phyloP scores from a whole-genome alignment of 305 asterid species.

The Solanum hybrid region DNA sequence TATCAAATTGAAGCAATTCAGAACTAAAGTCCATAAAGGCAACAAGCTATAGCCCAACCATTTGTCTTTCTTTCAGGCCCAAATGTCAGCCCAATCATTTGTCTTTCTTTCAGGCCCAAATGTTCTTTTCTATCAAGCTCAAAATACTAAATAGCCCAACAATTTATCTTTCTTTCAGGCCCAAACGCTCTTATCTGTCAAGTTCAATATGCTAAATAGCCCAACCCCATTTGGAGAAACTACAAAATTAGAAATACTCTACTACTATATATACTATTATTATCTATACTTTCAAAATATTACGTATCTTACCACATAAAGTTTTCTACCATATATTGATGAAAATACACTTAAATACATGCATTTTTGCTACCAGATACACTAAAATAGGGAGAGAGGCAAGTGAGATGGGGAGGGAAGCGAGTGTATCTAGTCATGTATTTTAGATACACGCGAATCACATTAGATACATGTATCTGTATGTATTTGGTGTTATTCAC shows the following conservation, averaged over 20 bases:
- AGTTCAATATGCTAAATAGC: neutral
- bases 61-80: neutral
- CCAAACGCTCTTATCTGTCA: neutral
- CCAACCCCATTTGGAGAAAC: neutral
- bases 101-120: neutral
- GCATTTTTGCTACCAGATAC: neutral
- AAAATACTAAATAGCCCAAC: neutral
- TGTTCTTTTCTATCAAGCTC: neutral
- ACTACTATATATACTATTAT: neutral
- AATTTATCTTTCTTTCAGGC: neutral
- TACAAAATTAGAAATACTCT: neutral
- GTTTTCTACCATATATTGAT: neutral
- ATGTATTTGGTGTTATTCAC: neutral
- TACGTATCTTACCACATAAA: neutral
- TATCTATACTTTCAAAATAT: neutral
- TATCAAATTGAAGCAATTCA: neutral
- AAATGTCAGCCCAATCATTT: neutral
- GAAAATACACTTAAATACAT: neutral
- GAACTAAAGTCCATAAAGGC: neutral
- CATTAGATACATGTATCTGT: neutral
- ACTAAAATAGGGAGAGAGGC: neutral
- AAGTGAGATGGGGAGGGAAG: neutral
- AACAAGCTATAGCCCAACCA: neutral
- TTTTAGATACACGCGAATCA: neutral
- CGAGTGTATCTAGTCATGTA: neutral